Conservation (phyloP, 2,329 filamentous ascomycete genomes). For the Ploettnerulaceae sp. region DNA sequence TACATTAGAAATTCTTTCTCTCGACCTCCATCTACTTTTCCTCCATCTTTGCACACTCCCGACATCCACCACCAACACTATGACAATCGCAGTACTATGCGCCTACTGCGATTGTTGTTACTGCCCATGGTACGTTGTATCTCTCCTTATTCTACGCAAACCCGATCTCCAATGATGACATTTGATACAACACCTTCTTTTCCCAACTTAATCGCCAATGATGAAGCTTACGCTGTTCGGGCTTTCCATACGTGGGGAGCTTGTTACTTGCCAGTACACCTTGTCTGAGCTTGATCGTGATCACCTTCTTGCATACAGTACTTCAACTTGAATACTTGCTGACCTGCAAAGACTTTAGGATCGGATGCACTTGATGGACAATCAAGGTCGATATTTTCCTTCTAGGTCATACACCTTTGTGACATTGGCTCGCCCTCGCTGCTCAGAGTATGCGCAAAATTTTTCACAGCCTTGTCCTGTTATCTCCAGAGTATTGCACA, state of each 20-base stretch:
- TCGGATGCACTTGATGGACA: neutral
- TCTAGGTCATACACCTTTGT: neutral
- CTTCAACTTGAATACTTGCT: conserved; percentile 16
- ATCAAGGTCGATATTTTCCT: neutral
- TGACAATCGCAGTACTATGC: no score
- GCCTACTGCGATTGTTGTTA: no score
- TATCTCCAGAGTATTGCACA: no score
- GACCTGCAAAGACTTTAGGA: conserved; percentile 23
- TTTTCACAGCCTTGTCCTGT: no score
- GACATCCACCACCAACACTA: neutral
- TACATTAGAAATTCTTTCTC: neutral
- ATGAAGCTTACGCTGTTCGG: conserved; percentile 67
- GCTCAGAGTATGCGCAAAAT: neutral
- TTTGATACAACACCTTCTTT: conserved; percentile 69
- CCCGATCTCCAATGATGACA: conserved; percentile 56
- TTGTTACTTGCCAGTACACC: conserved; percentile 91
- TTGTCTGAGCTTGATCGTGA: conserved; percentile 57
- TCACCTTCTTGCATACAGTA: conserved; percentile 22
- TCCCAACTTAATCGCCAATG: conserved; percentile 85
- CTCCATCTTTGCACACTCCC: neutral
- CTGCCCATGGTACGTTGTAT: no score
- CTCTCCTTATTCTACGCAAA: neutral
- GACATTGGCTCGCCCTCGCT: neutral
- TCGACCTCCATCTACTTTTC: neutral
- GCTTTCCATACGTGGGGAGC: conserved; percentile 51